Percentiles rank a stretch among this genome's conserved stretches.
phyloP scores from a whole-genome alignment of 2,329 filamentous ascomycete species.

The Periconia sp. region DNA sequence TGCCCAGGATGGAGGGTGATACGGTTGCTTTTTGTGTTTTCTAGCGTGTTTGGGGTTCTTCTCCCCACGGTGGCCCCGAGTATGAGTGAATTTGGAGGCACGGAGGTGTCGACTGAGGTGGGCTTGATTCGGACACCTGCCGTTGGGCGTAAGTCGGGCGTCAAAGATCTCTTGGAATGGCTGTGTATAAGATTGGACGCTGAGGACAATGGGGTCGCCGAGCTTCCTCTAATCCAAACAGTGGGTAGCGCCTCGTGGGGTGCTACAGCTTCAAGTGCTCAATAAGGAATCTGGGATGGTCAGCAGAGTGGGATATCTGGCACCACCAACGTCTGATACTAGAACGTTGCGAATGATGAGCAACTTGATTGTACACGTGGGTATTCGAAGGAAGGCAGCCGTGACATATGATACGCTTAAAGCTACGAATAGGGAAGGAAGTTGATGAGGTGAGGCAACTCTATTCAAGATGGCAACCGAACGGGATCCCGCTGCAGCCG shows the following conservation, averaged over 20 bases:
- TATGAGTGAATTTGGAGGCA: too few species aligned
- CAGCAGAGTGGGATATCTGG: not conserved
- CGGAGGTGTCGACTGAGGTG: too few species aligned
- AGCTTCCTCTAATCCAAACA: not conserved
- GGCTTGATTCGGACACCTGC: not conserved
- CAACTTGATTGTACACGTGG: not conserved
- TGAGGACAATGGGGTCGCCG: too few species aligned
- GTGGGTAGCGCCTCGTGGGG: not conserved
- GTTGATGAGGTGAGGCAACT: not conserved
- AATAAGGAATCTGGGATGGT: not conserved
- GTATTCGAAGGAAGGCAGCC: not conserved
- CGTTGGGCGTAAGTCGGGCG: not conserved
- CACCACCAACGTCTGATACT: not conserved
- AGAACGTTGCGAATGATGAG: slow-evolving; percentile 1
- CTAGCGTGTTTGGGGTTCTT: not conserved
- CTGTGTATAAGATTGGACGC: too few species aligned
- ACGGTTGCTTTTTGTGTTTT: not conserved
- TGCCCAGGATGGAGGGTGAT: slow-evolving; percentile 9
- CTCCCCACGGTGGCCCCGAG: not conserved
- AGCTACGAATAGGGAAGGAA: slow-evolving; percentile 1
- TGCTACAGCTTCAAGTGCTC: not conserved
- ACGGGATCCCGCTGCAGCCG: not conserved
- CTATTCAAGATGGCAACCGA: slow-evolving; percentile 1
- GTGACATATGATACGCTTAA: not conserved
- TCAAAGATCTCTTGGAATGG: not conserved